These are phyloP conservation scores for Boletus subcaerulescens DNA, from an alignment of 768 basidiomycete species.

Conservation along the genomic window DNA sequence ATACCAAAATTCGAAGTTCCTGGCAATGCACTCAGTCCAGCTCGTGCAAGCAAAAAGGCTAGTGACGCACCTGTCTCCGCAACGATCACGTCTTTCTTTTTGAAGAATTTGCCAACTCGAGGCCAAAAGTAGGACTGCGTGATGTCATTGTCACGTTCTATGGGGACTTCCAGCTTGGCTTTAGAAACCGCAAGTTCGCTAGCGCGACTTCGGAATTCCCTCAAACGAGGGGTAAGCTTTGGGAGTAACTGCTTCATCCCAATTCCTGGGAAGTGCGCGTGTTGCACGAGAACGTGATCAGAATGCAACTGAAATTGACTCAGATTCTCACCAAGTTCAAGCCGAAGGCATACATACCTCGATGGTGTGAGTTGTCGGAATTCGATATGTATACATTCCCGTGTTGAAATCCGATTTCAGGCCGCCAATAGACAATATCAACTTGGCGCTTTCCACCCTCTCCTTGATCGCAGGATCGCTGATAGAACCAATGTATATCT, in stretches of 20 bases:
- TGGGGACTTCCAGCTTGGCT: slow-evolving; percentile 41
- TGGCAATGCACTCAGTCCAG: slow-evolving; percentile 11
- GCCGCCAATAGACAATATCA: slow-evolving; percentile 70
- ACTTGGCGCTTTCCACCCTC: slow-evolving; percentile 68
- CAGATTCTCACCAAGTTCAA: neutral
- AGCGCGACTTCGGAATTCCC: slow-evolving; percentile 38
- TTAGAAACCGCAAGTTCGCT: slow-evolving; percentile 45
- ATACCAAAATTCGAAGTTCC: slow-evolving; percentile 86
- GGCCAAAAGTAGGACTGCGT: slow-evolving; percentile 87
- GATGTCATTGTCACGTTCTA: slow-evolving; percentile 53
- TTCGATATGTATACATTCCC: slow-evolving; percentile 79
- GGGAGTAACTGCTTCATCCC: slow-evolving; percentile 80
- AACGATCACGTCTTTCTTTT: slow-evolving; percentile 69
- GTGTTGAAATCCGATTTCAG: slow-evolving; percentile 84
- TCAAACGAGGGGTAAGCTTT: slow-evolving; percentile 57
- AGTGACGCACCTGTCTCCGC: slow-evolving; percentile 71
- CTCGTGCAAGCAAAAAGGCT: neutral
- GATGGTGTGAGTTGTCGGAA: slow-evolving; percentile 54
- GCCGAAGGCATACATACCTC: slow-evolving; percentile 45
- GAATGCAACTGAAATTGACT: slow-evolving; percentile 62
- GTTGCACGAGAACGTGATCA: slow-evolving; percentile 62
- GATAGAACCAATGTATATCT: slow-evolving; percentile 78
- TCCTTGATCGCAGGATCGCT: slow-evolving; percentile 64
- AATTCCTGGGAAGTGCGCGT: slow-evolving; percentile 59
- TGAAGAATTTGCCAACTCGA: slow-evolving; percentile 68